Base-by-base conservation (phyloP, 2,329 filamentous ascomycete genomes). In the Bipolaris oryzae region DNA sequence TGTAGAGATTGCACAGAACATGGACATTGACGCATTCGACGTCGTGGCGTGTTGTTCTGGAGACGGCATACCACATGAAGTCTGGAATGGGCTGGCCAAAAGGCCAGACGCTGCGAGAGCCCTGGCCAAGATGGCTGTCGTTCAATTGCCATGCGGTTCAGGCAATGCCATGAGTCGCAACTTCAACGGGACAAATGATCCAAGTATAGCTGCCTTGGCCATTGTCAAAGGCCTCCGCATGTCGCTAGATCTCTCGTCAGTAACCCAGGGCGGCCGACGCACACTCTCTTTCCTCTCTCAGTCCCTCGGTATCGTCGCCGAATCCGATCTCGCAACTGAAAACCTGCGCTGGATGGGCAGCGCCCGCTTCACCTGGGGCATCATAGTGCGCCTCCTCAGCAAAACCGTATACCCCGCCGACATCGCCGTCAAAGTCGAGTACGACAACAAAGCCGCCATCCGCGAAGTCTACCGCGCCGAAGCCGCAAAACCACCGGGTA, bases 111-210 rank as follows among this genome's bases (percentile, higher is more conserved):
- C 92, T 18, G 81, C 82, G 31, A 84, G 84, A 53, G 95, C 94
- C 0, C 78, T 99, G 58, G 79, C 82, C 20, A 90, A 88, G 68
- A 79, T 98, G 13, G 91, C 95, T 0, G 87, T 99, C 1, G 89
- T 88, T 20, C 91, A 96, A 71, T 83, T 99, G 34, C 95, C 95
- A 1, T 96, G 93, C 71, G 95, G 95, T 13, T 95, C 91, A 47
- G 95, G 95, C 5, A 99, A 99, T 75, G 95, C 91, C 20, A 90
- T 98, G 87, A 90, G 91, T 61, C 88, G 89, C 79, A 98, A 97
- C 74, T 79, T 96, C 44, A 92, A 91, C 64, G 95, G 94, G 5
- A 93, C 92, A 0, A 84, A 89, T 61, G 87, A 85, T 61, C 84
- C 90, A 7, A 90, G 87, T 57, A 75, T 91, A 43, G 92, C 93